Base-by-base conservation (phyloP, 306 rosid genomes). In the Ceratonia siliqua region DNA sequence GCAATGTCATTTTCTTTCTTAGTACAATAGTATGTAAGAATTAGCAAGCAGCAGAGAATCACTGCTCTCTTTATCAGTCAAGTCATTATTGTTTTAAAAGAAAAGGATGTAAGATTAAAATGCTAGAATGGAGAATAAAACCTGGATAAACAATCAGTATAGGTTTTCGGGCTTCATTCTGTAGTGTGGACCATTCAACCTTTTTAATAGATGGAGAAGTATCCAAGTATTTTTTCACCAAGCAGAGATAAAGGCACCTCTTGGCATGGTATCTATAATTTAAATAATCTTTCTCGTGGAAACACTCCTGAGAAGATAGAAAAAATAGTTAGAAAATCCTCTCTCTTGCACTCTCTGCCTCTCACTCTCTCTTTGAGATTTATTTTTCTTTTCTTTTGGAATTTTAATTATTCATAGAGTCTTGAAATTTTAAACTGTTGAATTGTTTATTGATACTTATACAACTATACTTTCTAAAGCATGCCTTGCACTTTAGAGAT, bases 211-310 rank as follows among this genome's bases (percentile, higher is more conserved):
- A 79, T 14, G 88, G 64, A 78, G 89, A 90, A 5, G 79, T 79
- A 73, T 77, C 84, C 88, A 94, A 72, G 82, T 87, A 83, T 75
- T 79, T 91, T 52, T 88, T 91, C 25, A 94, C 81, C 78, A 89
- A 70, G 79, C 95, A 86, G 5, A 94, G 94, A 84, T 94, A 94
- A 62, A 88, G 87, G 64, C 94, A 90, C 77, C 97, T 86, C 83
- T 91, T 94, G 17, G 86, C 96, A 75, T 91, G 89, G 70, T 94
- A 94, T 46, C 97, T 83, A 68, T 92, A 85, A 85, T 94, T 94
- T 72, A 94, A 83, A 82, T 94, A 94, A 74, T 94, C 98, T 79
- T 94, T 94, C 91, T 90, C 97, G 4, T 76, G 93, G 75, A 94
- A 91, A 79, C 96, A 88, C 75, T 88, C 97, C 99, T 94, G 82